These are phyloP conservation scores for Bolboschoenus planiculmis DNA, from an alignment of 176 grass and related monocot species.

Conservation along the genomic window DNA sequence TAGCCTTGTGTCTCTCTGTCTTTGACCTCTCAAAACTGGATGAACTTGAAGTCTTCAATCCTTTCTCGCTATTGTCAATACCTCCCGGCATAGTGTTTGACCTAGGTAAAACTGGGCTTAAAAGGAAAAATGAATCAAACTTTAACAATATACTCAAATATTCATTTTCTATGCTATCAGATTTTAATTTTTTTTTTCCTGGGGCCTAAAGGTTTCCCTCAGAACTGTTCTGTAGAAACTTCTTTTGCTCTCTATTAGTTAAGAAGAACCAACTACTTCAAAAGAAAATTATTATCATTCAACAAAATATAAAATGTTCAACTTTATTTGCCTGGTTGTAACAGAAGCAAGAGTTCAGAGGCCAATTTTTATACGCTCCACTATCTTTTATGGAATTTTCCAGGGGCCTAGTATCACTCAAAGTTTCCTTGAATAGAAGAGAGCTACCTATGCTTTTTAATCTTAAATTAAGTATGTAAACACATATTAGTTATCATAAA, in stretches of 20 bases:
- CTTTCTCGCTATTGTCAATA: slow-evolving; percentile 37
- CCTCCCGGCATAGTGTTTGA: slow-evolving; percentile 43
- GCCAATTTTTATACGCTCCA: too few species aligned
- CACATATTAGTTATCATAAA: neutral
- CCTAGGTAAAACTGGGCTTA: slow-evolving; percentile 24
- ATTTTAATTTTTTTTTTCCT: neutral
- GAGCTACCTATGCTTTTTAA: neutral
- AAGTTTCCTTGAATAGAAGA: neutral
- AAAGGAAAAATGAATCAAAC: slow-evolving; percentile 6
- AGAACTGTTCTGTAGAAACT: neutral
- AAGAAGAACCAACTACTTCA: neutral
- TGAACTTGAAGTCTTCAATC: slow-evolving; percentile 30
- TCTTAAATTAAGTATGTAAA: neutral
- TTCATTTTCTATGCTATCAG: neutral
- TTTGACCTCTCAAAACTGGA: slow-evolving; percentile 34
- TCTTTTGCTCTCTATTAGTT: neutral
- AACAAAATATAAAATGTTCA: neutral
- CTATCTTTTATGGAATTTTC: too few species aligned
- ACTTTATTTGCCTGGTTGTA: too few species aligned
- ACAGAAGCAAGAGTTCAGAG: too few species aligned
- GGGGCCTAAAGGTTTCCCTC: neutral
- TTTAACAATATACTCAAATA: neutral
- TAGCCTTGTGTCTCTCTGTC: slow-evolving; percentile 34
- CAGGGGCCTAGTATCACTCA: too few species aligned
- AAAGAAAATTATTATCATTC: neutral